A percentile compares a stretch with the other conserved stretches of the same genome.
Evolutionary conservation across 345 rosid species (phyloP).

Genomic region (Lumnitzera racemosa): DNA sequence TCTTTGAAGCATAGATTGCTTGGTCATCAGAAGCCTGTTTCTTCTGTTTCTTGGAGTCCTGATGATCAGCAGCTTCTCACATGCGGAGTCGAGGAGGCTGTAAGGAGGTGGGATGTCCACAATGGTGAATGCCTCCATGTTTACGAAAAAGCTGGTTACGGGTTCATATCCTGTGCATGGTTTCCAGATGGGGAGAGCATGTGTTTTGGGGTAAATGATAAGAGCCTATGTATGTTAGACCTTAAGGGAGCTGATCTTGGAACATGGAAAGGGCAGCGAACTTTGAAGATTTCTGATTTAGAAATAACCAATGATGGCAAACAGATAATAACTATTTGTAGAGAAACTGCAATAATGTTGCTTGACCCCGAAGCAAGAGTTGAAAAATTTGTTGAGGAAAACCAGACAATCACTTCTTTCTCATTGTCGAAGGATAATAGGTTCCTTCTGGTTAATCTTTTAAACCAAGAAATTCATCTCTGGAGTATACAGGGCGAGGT

Average conservation of each 20-base stretch:
- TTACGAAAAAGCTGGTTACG: conserved; percentile 42
- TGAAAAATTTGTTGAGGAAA: conserved; percentile 45
- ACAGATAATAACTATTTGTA: conserved; percentile 42
- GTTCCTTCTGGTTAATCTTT: conserved; percentile 50
- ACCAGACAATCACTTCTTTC: conserved; percentile 51
- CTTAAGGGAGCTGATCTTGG: conserved; percentile 47
- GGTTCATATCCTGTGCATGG: conserved; percentile 62
- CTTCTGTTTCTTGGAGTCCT: conserved; percentile 56
- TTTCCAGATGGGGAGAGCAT: conserved; percentile 44
- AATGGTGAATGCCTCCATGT: conserved; percentile 54
- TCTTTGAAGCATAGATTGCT: conserved; percentile 38
- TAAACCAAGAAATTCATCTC: conserved; percentile 58
- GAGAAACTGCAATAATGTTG: conserved; percentile 39
- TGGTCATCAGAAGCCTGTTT: conserved; percentile 50
- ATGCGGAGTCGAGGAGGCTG: conserved; percentile 48
- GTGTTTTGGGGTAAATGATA: conserved; percentile 43
- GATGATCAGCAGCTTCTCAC: conserved; percentile 56
- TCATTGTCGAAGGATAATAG: conserved; percentile 47
- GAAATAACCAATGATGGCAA: conserved; percentile 47
- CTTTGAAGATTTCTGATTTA: conserved; percentile 44
- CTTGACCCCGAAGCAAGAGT: conserved; percentile 36
- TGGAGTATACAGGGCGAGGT: conserved; percentile 47
- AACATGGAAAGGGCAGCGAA: conserved; percentile 48
- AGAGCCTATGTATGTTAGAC: conserved; percentile 51
- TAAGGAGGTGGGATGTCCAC: conserved; percentile 54